Evolutionary conservation across 2,329 filamentous ascomycete genomes (phyloP).

Genomic region (Pseudocercospora fijiensis): DNA sequence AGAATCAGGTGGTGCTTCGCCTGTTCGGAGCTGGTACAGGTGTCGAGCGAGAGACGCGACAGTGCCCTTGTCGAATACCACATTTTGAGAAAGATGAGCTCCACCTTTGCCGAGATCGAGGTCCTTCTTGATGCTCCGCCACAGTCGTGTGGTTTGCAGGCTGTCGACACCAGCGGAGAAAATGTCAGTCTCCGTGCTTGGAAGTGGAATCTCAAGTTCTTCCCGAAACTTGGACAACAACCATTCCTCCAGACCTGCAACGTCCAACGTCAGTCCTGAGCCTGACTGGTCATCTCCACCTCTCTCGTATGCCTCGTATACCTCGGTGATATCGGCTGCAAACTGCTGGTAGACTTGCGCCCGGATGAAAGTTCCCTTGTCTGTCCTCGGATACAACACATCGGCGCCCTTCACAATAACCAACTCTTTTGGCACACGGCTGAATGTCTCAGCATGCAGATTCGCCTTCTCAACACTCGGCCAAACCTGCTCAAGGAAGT

Average conservation of each 20-base stretch:
- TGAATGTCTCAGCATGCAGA: conserved; percentile 52
- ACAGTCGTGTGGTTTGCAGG: conserved; percentile 34
- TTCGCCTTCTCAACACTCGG: conserved; percentile 55
- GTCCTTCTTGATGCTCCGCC: conserved; percentile 29
- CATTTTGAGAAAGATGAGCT: conserved; percentile 48
- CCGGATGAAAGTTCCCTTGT: conserved; percentile 59
- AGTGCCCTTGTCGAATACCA: conserved; percentile 60
- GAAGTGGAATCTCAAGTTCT: conserved; percentile 30
- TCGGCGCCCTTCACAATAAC: conserved; percentile 50
- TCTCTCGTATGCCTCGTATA: conserved; percentile 41
- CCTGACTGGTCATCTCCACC: conserved; percentile 11
- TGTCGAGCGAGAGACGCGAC: conserved; percentile 46
- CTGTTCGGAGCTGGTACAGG: conserved; percentile 47
- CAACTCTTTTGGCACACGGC: conserved; percentile 55
- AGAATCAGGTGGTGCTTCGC: conserved; percentile 32
- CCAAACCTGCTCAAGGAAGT: conserved; percentile 52
- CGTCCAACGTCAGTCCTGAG: conserved; percentile 29
- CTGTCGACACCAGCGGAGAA: conserved; percentile 41
- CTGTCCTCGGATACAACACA: conserved; percentile 52
- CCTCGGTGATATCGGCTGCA: conserved; percentile 47
- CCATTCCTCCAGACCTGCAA: conserved; percentile 38
- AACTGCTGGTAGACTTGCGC: conserved; percentile 53
- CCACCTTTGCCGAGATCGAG: conserved; percentile 21
- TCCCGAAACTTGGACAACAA: conserved; percentile 36
- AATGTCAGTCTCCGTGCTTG: conserved; percentile 34